Conservation (phyloP, 116 monocot species). For the Trichopus zeylanicus region DNA sequence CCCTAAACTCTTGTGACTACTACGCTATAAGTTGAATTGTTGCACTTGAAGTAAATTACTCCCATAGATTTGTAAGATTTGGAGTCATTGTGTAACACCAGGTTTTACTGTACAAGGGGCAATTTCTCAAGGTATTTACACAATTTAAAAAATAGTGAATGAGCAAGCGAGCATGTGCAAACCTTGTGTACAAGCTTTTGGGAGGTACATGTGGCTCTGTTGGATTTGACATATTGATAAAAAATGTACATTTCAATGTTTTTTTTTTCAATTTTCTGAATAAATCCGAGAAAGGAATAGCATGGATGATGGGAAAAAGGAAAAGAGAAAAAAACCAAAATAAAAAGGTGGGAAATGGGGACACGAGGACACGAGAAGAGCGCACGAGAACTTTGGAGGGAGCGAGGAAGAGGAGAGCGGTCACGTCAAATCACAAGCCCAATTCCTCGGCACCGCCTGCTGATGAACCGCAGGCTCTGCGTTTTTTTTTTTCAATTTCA, state of each 20-base stretch:
- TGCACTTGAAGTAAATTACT: no score
- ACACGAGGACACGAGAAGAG: not conserved
- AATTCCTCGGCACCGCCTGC: constrained; percentile 2
- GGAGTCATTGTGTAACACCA: no score
- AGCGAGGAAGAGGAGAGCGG: not conserved
- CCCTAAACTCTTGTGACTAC: no score
- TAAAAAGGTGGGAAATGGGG: not conserved
- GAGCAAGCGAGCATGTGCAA: not conserved
- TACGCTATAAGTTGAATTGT: no score
- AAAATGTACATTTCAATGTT: not conserved
- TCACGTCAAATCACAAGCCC: constrained; percentile 3
- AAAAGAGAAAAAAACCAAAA: not conserved
- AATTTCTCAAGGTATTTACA: no score
- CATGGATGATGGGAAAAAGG: not conserved
- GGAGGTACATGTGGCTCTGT: constrained; percentile 1
- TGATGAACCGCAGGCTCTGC: not conserved
- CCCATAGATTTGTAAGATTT: no score
- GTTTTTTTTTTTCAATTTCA: no score
- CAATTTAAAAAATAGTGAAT: no score
- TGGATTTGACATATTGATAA: constrained; percentile 2
- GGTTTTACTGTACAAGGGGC: no score
- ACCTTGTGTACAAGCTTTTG: no score
- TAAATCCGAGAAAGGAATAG: not conserved
- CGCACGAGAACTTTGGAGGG: not conserved
- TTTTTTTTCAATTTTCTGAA: not conserved